Evolutionary conservation across 169 alveolate genomes (phyloP).

Genomic region (Perkinsus olseni): DNA sequence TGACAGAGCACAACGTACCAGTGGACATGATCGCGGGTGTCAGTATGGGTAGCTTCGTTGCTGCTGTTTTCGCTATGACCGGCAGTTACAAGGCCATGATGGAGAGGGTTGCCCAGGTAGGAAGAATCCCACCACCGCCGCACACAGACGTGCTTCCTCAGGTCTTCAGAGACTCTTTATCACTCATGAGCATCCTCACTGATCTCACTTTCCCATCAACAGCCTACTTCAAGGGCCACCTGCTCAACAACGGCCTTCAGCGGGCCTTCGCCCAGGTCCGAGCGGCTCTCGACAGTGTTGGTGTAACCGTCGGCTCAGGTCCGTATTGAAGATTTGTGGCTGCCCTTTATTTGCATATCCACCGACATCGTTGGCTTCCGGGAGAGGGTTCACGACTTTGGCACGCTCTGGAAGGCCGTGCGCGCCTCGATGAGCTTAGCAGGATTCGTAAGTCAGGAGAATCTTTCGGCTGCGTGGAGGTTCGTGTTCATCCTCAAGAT

Average conservation of each 20-base stretch:
- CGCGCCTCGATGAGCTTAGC: conserved; percentile 7
- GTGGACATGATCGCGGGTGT: conserved; percentile 4
- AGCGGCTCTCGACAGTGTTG: background rate
- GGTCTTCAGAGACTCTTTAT: background rate
- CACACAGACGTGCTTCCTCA: background rate
- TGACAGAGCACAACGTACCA: background rate
- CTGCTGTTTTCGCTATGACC: background rate
- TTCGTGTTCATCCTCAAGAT: background rate
- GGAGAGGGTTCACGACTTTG: background rate
- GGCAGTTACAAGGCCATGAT: background rate
- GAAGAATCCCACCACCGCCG: background rate
- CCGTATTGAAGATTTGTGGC: conserved; percentile 3
- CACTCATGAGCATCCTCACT: background rate
- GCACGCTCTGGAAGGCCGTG: conserved; percentile 7
- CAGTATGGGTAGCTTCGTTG: conserved; percentile 7
- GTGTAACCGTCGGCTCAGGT: background rate
- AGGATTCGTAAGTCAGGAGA: background rate
- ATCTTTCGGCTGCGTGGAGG: background rate
- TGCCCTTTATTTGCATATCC: background rate
- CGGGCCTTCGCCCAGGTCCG: conserved; percentile 5
- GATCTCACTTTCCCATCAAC: conserved; percentile 9
- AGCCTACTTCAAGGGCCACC: background rate
- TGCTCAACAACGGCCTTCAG: background rate
- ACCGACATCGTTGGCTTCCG: background rate
- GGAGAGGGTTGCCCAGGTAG: background rate